Conservation (phyloP, 257 asterid species). For the Ocimum tenuiflorum region DNA sequence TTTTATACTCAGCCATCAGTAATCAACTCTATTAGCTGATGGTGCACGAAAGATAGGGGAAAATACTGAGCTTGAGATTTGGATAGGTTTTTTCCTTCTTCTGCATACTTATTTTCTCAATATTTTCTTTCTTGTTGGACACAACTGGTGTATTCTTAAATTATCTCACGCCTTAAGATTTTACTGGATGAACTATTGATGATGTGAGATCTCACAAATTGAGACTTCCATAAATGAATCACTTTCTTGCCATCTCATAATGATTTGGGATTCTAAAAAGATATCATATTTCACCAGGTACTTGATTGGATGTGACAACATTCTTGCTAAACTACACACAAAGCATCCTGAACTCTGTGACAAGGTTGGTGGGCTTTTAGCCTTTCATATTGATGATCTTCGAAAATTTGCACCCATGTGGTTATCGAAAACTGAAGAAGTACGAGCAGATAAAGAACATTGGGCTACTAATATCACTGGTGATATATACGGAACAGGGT, state of each 20-base stretch:
- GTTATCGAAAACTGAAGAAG: constrained; percentile 90
- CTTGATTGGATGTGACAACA: constrained; percentile 81
- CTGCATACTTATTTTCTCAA: not conserved
- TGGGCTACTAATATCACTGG: constrained; percentile 91
- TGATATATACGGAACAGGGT: constrained; percentile 77
- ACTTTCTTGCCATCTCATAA: not conserved
- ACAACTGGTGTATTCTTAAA: not conserved
- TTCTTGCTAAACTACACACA: constrained; percentile 81
- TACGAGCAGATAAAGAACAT: constrained; percentile 74
- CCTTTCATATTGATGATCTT: constrained; percentile 94
- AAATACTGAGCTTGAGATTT: too few species aligned
- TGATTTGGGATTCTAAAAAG: not conserved
- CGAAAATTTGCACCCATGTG: constrained; percentile 87
- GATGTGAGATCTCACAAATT: not conserved
- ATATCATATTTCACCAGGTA: constrained; percentile 47
- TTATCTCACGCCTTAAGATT: not conserved
- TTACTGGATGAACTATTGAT: not conserved
- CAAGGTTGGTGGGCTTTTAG: constrained; percentile 95
- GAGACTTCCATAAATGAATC: not conserved
- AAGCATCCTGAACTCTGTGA: constrained; percentile 87
- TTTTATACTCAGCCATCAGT: too few species aligned
- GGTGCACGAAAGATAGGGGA: too few species aligned
- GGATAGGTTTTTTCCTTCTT: too few species aligned
- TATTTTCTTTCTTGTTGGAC: not conserved
- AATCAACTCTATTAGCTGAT: too few species aligned